A percentile compares a stretch with the other conserved stretches of the same genome.
Evolutionary conservation across 75 land plant genomes (phyloP).

Genomic region (Picea glauca): DNA sequence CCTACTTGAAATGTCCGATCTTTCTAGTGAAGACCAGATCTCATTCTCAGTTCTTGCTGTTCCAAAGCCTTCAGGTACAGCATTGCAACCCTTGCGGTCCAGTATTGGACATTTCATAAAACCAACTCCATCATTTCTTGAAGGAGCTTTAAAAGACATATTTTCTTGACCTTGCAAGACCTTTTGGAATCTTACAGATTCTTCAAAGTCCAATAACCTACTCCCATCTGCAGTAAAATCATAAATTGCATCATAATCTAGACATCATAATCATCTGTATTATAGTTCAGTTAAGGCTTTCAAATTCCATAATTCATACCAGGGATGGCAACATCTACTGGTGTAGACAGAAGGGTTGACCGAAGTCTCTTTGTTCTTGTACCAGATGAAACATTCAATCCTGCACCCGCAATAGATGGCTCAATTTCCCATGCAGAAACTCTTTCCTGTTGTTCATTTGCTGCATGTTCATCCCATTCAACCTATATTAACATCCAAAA

Average conservation of each 20-base stretch:
- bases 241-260: conserved; percentile 1
- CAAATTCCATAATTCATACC: conserved; percentile 16
- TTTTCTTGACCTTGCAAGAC: conserved; percentile 98
- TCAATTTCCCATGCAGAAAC: conserved; percentile 95
- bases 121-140: conserved; percentile 16
- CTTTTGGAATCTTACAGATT: conserved; percentile 59
- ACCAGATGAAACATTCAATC: conserved; percentile 24
- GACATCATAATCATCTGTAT: background rate
- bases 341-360: conserved; percentile 20
- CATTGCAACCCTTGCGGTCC: conserved; percentile 7
- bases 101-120: conserved; percentile 12
- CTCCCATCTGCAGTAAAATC: conserved; percentile 29
- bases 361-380: conserved; percentile 52
- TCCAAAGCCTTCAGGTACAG: conserved; percentile 3
- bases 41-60: conserved; percentile 2
- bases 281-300: background rate
- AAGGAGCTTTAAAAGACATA: conserved; percentile 15
- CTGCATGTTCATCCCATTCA: conserved; percentile 73
- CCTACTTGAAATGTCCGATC: conserved; percentile 25
- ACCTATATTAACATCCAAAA: conserved; percentile 44
- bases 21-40: conserved; percentile 14
- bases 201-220: conserved; percentile 41
- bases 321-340: conserved; percentile 33
- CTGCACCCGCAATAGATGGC: conserved; percentile 45
- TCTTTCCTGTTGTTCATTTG: conserved; percentile 39